Evolutionary conservation across 1,139 yeast species (phyloP).

Genomic region (Candida pseudoviswanathii): DNA sequence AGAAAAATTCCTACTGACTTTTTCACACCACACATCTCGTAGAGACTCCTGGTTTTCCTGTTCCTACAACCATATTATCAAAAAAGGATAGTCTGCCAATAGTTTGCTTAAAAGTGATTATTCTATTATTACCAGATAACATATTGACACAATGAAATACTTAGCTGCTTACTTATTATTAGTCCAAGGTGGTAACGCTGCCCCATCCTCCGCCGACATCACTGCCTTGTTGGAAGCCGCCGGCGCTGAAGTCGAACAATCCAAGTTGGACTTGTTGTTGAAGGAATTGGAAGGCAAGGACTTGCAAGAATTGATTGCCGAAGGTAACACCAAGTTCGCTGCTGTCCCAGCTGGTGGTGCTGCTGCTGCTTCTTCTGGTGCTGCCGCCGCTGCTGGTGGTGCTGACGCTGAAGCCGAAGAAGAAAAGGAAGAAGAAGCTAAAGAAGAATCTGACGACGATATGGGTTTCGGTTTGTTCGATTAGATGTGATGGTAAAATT

Average conservation of each 20-base stretch:
- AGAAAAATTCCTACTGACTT: neutral
- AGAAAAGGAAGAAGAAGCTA: conserved; percentile 32
- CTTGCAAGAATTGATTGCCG: conserved; percentile 73
- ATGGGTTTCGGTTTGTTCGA: conserved; percentile 93
- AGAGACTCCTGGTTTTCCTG: neutral
- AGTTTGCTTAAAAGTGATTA: conserved; percentile 60
- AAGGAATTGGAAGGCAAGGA: conserved; percentile 77
- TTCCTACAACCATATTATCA: conserved; percentile 25
- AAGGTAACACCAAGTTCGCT: conserved; percentile 81
- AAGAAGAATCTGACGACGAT: conserved; percentile 62
- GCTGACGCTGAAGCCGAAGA: conserved; percentile 42
- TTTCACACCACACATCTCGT: neutral
- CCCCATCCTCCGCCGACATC: conserved; percentile 77
- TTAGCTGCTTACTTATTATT: conserved; percentile 89
- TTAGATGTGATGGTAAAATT: conserved; percentile 35
- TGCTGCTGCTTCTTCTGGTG: conserved; percentile 61
- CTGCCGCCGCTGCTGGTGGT: conserved; percentile 43
- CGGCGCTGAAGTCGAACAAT: conserved; percentile 77
- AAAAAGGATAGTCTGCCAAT: conserved; percentile 58
- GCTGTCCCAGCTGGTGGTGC: conserved; percentile 86
- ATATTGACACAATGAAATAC: conserved; percentile 59
- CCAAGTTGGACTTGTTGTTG: conserved; percentile 67
- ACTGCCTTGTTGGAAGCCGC: conserved; percentile 72
- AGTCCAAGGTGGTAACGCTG: conserved; percentile 81
- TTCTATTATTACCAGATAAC: conserved; percentile 30